Evolutionary conservation across 2,329 filamentous ascomycete species (phyloP).

Genomic region (Arthroderma sp.): DNA sequence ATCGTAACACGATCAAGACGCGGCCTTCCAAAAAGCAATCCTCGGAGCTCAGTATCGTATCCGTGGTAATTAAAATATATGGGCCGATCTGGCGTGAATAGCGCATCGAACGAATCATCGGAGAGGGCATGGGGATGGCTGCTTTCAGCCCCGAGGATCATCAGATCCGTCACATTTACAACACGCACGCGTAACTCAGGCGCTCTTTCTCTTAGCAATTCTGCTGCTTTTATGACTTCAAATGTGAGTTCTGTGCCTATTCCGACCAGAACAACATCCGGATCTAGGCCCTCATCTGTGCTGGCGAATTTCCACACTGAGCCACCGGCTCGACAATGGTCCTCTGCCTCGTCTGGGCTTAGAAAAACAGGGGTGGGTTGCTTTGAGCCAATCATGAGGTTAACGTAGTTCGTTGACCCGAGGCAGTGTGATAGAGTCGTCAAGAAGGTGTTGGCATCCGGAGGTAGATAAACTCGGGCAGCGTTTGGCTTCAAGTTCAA

Average conservation of each 20-base stretch:
- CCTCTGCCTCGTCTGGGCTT: conserved; percentile 44
- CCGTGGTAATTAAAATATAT: conserved; percentile 58
- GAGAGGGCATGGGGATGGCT: conserved; percentile 47
- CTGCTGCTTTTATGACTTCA: conserved; percentile 49
- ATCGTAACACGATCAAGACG: conserved; percentile 41
- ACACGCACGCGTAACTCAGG: conserved; percentile 47
- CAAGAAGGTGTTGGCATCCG: conserved; percentile 55
- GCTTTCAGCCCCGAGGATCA: conserved; percentile 45
- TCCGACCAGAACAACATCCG: conserved; percentile 51
- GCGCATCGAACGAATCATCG: conserved; percentile 37
- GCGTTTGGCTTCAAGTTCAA: conserved; percentile 49
- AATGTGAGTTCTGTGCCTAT: conserved; percentile 55
- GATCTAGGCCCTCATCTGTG: conserved; percentile 40
- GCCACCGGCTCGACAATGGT: conserved; percentile 47
- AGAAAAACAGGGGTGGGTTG: conserved; percentile 52
- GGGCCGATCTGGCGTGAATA: conserved; percentile 44
- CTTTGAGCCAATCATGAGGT: conserved; percentile 55
- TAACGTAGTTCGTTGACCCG: conserved; percentile 50
- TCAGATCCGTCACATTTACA: conserved; percentile 53
- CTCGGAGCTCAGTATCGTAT: conserved; percentile 47
- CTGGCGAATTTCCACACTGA: conserved; percentile 51
- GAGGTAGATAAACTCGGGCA: conserved; percentile 51
- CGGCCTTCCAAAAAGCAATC: conserved; percentile 46
- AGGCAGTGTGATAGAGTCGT: conserved; percentile 51
- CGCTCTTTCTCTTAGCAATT: conserved; percentile 37